phyloP scores from a whole-genome alignment of 1,284 basidiomycete genomes.

The Dichomitus squalens region DNA sequence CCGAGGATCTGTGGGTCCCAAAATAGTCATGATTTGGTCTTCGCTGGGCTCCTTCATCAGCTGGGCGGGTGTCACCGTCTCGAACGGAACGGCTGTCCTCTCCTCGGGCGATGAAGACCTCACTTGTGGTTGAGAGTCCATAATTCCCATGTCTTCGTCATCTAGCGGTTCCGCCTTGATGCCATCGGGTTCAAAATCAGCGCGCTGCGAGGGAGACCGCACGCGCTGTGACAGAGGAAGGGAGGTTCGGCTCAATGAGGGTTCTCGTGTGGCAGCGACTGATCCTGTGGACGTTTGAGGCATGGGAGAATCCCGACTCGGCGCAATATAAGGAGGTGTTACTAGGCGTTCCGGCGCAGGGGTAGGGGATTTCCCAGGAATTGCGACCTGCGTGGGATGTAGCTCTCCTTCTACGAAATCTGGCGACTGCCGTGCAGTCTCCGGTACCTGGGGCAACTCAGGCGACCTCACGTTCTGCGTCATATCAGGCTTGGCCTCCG shows the following conservation, averaged over 20 bases:
- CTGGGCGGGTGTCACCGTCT: not conserved
- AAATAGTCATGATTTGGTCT: conserved; percentile 20
- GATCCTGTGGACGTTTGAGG: conserved; percentile 8
- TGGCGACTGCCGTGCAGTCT: not conserved
- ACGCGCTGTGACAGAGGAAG: conserved; percentile 12
- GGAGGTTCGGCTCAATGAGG: conserved; percentile 7
- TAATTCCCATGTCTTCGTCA: conserved; percentile 18
- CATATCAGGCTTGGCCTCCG: not conserved
- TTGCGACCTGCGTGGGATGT: not conserved
- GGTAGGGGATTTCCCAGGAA: conserved; percentile 1
- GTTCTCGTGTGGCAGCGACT: conserved; percentile 6
- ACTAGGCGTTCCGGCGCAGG: not conserved
- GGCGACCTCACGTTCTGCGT: conserved; percentile 1
- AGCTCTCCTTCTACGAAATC: not conserved
- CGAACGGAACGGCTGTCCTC: not conserved
- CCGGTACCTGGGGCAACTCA: conserved; percentile 3
- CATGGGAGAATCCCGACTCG: conserved; percentile 6
- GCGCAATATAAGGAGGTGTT: not conserved
- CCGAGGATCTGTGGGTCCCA: conserved; percentile 5
- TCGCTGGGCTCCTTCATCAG: conserved; percentile 14
- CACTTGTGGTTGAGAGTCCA: not conserved
- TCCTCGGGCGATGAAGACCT: not conserved
- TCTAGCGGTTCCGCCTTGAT: conserved; percentile 21
- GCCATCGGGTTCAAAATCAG: not conserved
- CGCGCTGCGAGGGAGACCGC: not conserved